These are phyloP conservation scores for Alternaria consortialis DNA, from an alignment of 2,329 filamentous ascomycete species.

Conservation along the genomic window DNA sequence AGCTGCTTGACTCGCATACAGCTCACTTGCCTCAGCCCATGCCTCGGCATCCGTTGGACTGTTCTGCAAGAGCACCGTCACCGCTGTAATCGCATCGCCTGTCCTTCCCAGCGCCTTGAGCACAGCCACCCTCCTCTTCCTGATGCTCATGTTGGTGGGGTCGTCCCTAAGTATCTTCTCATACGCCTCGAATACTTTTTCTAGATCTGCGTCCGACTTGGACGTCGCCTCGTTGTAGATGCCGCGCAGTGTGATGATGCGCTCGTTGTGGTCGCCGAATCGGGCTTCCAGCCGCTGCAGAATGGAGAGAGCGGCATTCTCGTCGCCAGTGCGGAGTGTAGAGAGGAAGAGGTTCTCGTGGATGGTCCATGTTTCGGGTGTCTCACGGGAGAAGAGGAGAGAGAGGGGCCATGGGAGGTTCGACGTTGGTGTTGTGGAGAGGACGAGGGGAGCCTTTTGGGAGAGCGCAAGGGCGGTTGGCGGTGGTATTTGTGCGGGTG, in stretches of 20 bases:
- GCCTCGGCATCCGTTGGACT: conserved; percentile 90
- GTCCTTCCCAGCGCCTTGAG: conserved; percentile 75
- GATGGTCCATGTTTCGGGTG: conserved; percentile 80
- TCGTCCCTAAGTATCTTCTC: conserved; percentile 77
- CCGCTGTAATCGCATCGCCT: conserved; percentile 75
- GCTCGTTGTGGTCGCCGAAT: conserved; percentile 86
- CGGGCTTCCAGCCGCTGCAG: conserved; percentile 78
- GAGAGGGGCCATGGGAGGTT: conserved; percentile 62
- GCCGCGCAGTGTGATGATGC: conserved; percentile 82
- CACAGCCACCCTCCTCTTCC: conserved; percentile 84
- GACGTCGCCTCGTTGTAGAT: conserved; percentile 86
- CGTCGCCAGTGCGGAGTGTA: conserved; percentile 84
- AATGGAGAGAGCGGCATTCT: conserved; percentile 77
- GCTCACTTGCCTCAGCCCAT: conserved; percentile 89
- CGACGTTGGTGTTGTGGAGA: conserved; percentile 50
- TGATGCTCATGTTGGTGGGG: conserved; percentile 81
- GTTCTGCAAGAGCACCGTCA: conserved; percentile 80
- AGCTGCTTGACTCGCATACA: conserved; percentile 82
- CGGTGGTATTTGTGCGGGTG: conserved; percentile 53
- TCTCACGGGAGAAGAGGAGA: conserved; percentile 67
- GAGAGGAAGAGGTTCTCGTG: conserved; percentile 89
- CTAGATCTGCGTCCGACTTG: conserved; percentile 69
- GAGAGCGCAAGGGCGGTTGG: conserved; percentile 57
- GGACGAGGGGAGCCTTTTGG: conserved; percentile 55
- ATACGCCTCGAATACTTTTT: conserved; percentile 78